A percentile compares a stretch with the other conserved stretches of the same genome.
phyloP scores from a whole-genome alignment of 257 asterid species.

The Salvia miltiorrhiza region DNA sequence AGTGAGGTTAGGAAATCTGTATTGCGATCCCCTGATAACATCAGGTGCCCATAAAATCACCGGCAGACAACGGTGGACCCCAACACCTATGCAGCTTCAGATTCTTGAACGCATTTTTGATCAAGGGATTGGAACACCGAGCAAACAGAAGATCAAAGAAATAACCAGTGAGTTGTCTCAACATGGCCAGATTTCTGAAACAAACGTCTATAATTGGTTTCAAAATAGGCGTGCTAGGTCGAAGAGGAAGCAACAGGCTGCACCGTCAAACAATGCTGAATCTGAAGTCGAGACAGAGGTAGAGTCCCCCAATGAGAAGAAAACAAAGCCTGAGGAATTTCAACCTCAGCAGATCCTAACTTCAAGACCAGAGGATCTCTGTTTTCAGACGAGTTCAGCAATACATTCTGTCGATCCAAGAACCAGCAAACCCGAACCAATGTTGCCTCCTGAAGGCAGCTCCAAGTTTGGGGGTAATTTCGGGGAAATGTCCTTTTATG shows the following conservation, averaged over 20 bases:
- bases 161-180: constrained; percentile 84
- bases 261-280: constrained; percentile 55
- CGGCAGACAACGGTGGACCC: constrained; percentile 96
- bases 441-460: constrained; percentile 62
- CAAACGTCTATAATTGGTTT: constrained; percentile 97
- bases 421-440: constrained; percentile 56
- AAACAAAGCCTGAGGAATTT: constrained; percentile 71
- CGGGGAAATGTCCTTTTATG: constrained; percentile 73
- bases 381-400: constrained; percentile 49
- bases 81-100: constrained; percentile 93
- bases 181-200: constrained; percentile 96
- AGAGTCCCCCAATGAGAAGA: constrained; percentile 85
- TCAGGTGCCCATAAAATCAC: constrained; percentile 82
- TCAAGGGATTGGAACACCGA: constrained; percentile 94
- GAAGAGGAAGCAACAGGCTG: constrained; percentile 78
- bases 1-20: constrained; percentile 76
- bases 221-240: constrained; percentile 99
- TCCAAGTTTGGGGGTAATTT: constrained; percentile 57
- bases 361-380: constrained; percentile 55
- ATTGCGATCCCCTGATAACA: constrained; percentile 67
- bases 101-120: constrained; percentile 89
- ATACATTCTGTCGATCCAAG: constrained; percentile 49
- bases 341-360: constrained; percentile 45
- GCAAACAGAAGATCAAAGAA: constrained; percentile 94
- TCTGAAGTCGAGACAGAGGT: constrained; percentile 95